A percentile compares a stretch with the other conserved stretches of the same genome.
These are phyloP conservation scores for Pleurotus giganteus DNA, from an alignment of 768 basidiomycete genomes.

Conservation along the genomic window DNA sequence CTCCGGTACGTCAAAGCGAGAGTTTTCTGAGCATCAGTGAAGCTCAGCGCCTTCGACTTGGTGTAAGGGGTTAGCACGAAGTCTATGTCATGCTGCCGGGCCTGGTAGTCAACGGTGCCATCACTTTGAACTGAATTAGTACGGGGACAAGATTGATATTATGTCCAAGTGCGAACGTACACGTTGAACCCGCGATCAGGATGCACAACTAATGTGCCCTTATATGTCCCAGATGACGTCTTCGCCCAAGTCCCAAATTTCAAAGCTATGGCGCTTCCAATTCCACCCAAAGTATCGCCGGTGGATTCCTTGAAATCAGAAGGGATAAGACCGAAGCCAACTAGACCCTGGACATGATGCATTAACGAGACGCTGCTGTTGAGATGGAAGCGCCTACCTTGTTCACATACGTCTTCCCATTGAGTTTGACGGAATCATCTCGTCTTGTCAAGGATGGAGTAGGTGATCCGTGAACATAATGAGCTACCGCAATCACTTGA, in stretches of 20 bases:
- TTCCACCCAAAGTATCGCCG: conserved; percentile 59
- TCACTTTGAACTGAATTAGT: conserved; percentile 29
- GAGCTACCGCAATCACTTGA: not conserved
- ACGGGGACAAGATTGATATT: not conserved
- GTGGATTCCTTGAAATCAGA: conserved; percentile 55
- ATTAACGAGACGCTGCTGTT: not conserved
- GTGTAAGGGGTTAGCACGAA: conserved; percentile 61
- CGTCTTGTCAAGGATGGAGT: not conserved
- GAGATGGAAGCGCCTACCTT: conserved; percentile 25
- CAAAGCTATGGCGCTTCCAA: conserved; percentile 61
- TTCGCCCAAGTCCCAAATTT: conserved; percentile 45
- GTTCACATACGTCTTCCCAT: conserved; percentile 41
- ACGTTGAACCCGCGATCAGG: conserved; percentile 59
- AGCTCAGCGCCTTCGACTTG: conserved; percentile 40
- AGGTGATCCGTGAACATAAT: not conserved
- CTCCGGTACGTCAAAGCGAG: conserved; percentile 47
- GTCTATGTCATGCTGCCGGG: conserved; percentile 58
- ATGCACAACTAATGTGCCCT: conserved; percentile 45
- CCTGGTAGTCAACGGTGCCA: conserved; percentile 57
- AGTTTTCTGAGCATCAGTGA: conserved; percentile 48
- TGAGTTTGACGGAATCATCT: conserved; percentile 29
- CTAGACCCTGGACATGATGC: conserved; percentile 39
- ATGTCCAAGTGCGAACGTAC: conserved; percentile 28
- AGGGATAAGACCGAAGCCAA: conserved; percentile 62
- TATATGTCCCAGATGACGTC: conserved; percentile 31